Base-by-base conservation (phyloP, 345 rosid species). In the Punica granatum region DNA sequence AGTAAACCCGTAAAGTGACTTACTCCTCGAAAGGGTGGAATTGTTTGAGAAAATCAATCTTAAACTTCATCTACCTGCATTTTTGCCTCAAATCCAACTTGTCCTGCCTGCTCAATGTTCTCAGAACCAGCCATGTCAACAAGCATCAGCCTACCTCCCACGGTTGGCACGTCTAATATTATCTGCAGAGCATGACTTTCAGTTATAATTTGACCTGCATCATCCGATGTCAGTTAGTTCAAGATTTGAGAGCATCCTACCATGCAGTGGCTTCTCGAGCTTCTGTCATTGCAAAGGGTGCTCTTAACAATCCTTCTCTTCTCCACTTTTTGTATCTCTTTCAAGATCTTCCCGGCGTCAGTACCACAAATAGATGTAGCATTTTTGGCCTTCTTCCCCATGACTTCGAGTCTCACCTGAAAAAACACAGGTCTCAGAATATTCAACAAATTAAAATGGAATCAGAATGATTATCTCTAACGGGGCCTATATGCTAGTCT, bases 61-160 rank as follows among this genome's bases (percentile, higher is more conserved):
- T 13, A 35, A 62, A 18, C 63, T 59, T 15, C 37, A 34, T 62
- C 6, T 76, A 91, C 99, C 89, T 94, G 99, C 97, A 94, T 86
- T 79, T 94, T 94, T 30, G 99, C 97, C 78, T 94, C 99, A 76
- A 85, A 86, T 58, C 92, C 94, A 44, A 66, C 78, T 74, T 94
- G 99, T 2, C 99, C 99, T 33, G 99, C 99, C 79, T 89, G 97
- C 69, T 94, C 99, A 36, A 94, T 91, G 73, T 94, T 94, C 63
- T 94, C 99, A 19, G 99, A 94, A 70, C 99, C 99, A 59, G 99
- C 99, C 99, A 94, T 94, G 67, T 94, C 99, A 30, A 94, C 99
- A 53, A 94, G 97, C 99, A 94, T 91, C 66, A 94, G 77, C 66
- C 90, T 80, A 74, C 99, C 99, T 39, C 99, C 99, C 63, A 94